Evolutionary conservation across 1,284 basidiomycete genomes (phyloP), one percentile per base, ranked within the genome.

Genomic region (Ganoderma sp.): DNA sequence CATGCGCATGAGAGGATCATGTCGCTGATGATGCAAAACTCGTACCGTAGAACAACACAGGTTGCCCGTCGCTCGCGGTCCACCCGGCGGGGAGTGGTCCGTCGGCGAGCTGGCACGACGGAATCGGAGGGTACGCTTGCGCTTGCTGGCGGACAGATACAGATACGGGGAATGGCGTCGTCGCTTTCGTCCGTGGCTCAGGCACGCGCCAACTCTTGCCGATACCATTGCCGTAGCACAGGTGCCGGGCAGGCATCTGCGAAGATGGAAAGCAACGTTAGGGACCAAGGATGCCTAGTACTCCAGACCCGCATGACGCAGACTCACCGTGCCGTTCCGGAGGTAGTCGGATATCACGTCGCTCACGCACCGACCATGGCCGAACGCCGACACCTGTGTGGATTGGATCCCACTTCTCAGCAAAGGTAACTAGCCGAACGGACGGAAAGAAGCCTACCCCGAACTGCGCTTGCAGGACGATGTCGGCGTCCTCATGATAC

Each of bases 31-130:
- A n/a, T n/a, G n/a, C n/a, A n/a, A 17, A 6, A 3, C 6, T 56
- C 52, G 19, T 68, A 93, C 92, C 92, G 75, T 95, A 96, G 81
- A 96, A 96, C 74, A 95, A 75, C 56, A 97, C 90, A 1, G 88
- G 87, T 58, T 86, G 84, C 0, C 94, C 94, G 62, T 90, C 88
- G 67, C 95, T 92, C 37, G 91, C 93, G 65, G 52, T 56, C 52
- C 52, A 56, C 19, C 52, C 28, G 6, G 52, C 7, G 6, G 52
- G 28, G 52, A 34, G 32, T 7, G 15, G 28, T 15, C 32, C 28
- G 6, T 15, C 1, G 8, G 14, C 19, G 15, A 2, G 52, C 28
- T 9, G 32, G 28, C 52, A 56, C 7, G 28, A 28, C 2, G 5
- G 6, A 15, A 56, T 56, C 28, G 52, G 52, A 56, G 52, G 52